These are phyloP conservation scores for Scytalidium sp. DNA, from an alignment of 2,329 filamentous ascomycete genomes.

Conservation along the genomic window DNA sequence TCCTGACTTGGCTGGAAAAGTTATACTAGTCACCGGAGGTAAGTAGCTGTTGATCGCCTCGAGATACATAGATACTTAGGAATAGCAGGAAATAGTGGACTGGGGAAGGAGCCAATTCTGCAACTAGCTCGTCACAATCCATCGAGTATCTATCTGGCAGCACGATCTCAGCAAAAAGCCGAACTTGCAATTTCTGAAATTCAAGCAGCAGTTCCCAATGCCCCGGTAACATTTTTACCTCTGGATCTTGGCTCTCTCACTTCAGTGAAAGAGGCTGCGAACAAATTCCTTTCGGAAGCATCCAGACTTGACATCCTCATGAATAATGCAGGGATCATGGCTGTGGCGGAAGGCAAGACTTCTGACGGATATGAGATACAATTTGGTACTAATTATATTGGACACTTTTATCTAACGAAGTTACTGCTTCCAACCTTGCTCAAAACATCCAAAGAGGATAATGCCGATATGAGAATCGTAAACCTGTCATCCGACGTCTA, in stretches of 20 bases:
- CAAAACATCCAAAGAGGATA: conserved; percentile 8
- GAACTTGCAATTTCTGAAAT: conserved; percentile 36
- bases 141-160: conserved; percentile 33
- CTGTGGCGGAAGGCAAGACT: conserved; percentile 17
- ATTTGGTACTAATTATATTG: conserved; percentile 16
- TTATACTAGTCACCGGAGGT: conserved; percentile 17
- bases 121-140: conserved; percentile 38
- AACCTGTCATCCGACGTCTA: conserved; percentile 16
- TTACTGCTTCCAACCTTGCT: conserved; percentile 11
- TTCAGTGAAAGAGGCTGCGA: conserved; percentile 37
- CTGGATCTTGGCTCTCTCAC: conserved; percentile 42
- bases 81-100: conserved; percentile 30
- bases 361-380: conserved; percentile 28
- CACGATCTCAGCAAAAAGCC: conserved; percentile 30
- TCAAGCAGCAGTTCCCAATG: conserved; percentile 15
- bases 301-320: conserved; percentile 34
- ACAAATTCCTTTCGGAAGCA: conserved; percentile 23
- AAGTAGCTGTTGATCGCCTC: not conserved
- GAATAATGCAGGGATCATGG: conserved; percentile 29
- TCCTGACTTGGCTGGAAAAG: conserved; percentile 11
- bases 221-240: conserved; percentile 32
- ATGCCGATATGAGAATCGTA: conserved; percentile 7
- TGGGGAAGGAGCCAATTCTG: conserved; percentile 40
- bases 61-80: not conserved
- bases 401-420: conserved; percentile 12